These are phyloP conservation scores for Haplographium delicatum DNA, from an alignment of 495 filamentous ascomycete genomes.

Conservation along the genomic window DNA sequence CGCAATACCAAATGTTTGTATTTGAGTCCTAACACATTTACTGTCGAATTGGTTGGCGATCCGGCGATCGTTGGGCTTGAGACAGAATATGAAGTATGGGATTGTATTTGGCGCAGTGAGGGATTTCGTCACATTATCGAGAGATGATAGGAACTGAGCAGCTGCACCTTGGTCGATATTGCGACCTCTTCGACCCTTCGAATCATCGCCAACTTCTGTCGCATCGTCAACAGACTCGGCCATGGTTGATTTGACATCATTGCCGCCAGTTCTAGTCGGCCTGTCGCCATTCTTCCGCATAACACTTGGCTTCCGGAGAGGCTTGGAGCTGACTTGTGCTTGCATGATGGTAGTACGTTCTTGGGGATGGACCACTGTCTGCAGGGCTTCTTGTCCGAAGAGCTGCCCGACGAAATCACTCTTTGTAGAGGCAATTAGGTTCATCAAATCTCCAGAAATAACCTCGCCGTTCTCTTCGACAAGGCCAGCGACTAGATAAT, in stretches of 20 bases:
- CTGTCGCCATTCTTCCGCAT: conserved; percentile 64
- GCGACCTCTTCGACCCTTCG: conserved; percentile 35
- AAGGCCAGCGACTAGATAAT: conserved; percentile 79
- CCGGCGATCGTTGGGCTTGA: conserved; percentile 94
- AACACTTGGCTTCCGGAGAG: conserved; percentile 86
- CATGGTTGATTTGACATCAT: conserved; percentile 24
- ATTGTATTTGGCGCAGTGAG: conserved; percentile 77
- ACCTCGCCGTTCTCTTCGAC: conserved; percentile 94
- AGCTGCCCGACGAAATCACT: conserved; percentile 84
- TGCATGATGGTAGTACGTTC: conserved; percentile 92
- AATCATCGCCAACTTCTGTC: conserved; percentile 45
- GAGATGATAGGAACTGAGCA: conserved; percentile 82
- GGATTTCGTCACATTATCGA: conserved; percentile 83
- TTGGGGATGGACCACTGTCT: conserved; percentile 83
- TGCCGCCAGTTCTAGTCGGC: conserved; percentile 36
- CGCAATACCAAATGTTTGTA: conserved; percentile 93
- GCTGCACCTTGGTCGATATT: conserved; percentile 75
- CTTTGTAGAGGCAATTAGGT: conserved; percentile 80
- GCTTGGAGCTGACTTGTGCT: conserved; percentile 91
- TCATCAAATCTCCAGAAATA: conserved; percentile 93
- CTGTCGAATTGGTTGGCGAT: conserved; percentile 99
- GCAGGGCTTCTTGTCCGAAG: conserved; percentile 88
- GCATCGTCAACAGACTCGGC: conserved; percentile 42
- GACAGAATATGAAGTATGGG: conserved; percentile 91
- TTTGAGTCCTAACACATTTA: conserved; percentile 91